Evolutionary conservation across 228 moss, liverwort and hornwort genomes (phyloP), one percentile per base, ranked within the genome.

Genomic region (Sphagnum magellanicum): DNA sequence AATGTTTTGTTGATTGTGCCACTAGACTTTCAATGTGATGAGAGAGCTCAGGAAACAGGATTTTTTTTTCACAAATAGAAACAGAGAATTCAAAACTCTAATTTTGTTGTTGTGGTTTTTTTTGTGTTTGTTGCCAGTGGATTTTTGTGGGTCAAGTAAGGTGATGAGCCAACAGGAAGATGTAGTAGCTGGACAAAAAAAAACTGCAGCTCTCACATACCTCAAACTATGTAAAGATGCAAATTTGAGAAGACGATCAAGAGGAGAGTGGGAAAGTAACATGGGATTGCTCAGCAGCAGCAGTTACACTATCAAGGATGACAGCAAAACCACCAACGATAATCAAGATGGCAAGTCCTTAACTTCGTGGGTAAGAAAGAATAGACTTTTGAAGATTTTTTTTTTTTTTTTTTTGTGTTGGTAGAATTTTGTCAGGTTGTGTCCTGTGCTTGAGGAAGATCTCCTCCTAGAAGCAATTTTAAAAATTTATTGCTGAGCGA

Each of bases 181-280:
- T 32, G 32, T 32, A 32, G 32, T 32, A 32, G 32, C 32, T 32
- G 32, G 47, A 48, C 49, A 10, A 71, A 72, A 10, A 65, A 67
- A 51, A 70, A 72, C 63, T 64, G 64, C 59, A 79, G 81, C 72
- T 14, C 79, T 71, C 70, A 84, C 81, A 72, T 87, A n/a, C 78
- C 66, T 78, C 76, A 75, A 32, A 32, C 32, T 32, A 69, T 71
- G 63, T 75, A 78, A 85, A 89, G n/a, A 81, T 88, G 63, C 84
- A 84, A 65, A 17, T 6, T 0, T 51, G 50, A 16, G 51, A 49
- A 10, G 78, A 71, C 70, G 72, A 80, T 52, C 73, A 82, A 65
- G 77, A 73, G 50, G 89, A 74, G 89, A 96, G 73, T 92, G 96
- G 96, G 91, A 82, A 51, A 92, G 79, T 68, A 96, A 92, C 65